Percentiles rank a stretch among this genome's conserved stretches.
These are phyloP conservation scores for Ormosia semicastrata DNA, from an alignment of 306 rosid species.

Conservation along the genomic window DNA sequence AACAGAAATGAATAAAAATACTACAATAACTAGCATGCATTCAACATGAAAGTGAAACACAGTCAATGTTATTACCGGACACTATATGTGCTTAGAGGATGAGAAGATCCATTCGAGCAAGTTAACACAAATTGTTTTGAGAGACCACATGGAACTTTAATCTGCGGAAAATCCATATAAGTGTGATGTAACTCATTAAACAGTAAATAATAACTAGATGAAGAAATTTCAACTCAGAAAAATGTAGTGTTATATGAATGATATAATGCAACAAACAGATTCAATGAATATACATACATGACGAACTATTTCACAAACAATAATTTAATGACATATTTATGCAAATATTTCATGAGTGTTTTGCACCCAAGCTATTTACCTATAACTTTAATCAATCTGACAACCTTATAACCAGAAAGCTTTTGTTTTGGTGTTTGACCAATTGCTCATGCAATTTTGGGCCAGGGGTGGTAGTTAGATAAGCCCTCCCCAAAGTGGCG, in stretches of 20 bases:
- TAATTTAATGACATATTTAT: not conserved
- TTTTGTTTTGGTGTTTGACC: too few relatives aligned
- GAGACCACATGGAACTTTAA: conserved; percentile 84
- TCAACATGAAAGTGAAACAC: conserved; percentile 5
- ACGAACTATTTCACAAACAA: conserved; percentile 1
- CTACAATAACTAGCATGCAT: not conserved
- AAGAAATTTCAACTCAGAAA: conserved; percentile 13
- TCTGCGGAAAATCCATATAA: conserved; percentile 50
- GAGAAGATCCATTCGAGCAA: conserved; percentile 74
- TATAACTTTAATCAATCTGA: not conserved
- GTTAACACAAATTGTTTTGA: conserved; percentile 84
- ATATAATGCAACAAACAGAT: not conserved
- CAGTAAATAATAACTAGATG: not conserved
- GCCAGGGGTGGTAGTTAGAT: too few relatives aligned
- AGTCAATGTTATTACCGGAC: conserved; percentile 60
- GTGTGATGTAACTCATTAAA: not conserved
- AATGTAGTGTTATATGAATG: not conserved
- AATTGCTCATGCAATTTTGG: too few relatives aligned
- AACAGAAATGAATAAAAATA: not conserved
- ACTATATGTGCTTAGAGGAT: conserved; percentile 53
- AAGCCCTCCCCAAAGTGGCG: too few relatives aligned
- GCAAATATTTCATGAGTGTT: not conserved
- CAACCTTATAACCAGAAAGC: not conserved
- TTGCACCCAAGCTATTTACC: not conserved
- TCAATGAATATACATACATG: not conserved